phyloP scores from a whole-genome alignment of 2,329 filamentous ascomycete genomes.

The Trichoderma asperellum region DNA sequence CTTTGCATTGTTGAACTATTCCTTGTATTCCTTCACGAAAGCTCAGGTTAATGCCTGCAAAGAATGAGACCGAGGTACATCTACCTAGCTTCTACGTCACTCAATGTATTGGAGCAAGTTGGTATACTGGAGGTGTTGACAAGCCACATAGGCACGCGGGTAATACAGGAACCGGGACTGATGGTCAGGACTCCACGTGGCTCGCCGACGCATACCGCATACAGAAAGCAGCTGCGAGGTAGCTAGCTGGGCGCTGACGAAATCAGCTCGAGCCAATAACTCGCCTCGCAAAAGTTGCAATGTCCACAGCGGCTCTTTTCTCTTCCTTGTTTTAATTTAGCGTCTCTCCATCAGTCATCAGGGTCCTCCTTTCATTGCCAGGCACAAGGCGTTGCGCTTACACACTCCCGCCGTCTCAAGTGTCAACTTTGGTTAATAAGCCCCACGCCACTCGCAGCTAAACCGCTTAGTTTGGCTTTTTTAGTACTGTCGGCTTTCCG shows the following conservation, averaged over 20 bases:
- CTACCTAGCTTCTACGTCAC: background rate
- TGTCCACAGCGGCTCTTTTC: background rate
- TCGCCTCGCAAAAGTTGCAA: background rate
- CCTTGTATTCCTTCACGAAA: background rate
- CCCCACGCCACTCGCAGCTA: background rate
- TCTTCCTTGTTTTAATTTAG: background rate
- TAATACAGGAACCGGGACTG: conserved; percentile 16
- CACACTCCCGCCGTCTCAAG: background rate
- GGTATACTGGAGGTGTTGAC: background rate
- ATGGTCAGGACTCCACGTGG: conserved; percentile 16
- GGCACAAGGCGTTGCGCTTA: background rate
- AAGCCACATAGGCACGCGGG: background rate
- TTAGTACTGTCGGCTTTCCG: conserved; percentile 10
- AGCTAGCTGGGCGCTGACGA: background rate
- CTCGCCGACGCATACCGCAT: conserved; percentile 27
- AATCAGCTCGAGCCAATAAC: conserved; percentile 1
- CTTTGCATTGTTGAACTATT: background rate
- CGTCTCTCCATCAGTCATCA: background rate
- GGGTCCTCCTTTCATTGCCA: background rate
- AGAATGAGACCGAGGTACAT: background rate
- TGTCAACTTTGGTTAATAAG: background rate
- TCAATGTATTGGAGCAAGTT: background rate
- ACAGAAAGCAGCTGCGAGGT: conserved; percentile 15
- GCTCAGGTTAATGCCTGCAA: background rate
- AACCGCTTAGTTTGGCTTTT: background rate